Evolutionary conservation across 2,329 filamentous ascomycete species (phyloP).

Genomic region (Neoarthrinium moseri): DNA sequence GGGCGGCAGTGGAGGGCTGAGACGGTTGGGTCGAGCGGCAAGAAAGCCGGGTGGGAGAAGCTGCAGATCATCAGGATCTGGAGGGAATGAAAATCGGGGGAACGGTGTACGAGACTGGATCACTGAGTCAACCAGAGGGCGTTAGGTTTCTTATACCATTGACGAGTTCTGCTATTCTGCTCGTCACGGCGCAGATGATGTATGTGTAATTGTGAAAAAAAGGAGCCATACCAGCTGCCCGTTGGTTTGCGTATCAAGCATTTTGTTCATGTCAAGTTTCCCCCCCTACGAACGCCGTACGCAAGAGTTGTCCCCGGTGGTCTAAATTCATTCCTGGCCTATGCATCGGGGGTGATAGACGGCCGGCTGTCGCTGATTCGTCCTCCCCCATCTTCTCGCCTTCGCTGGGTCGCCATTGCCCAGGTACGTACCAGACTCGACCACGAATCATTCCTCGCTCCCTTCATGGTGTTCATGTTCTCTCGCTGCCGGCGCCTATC

Average conservation of each 20-base stretch:
- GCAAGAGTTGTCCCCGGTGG: slow-evolving; percentile 15
- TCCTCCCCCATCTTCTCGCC: not conserved
- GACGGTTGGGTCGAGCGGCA: slow-evolving; percentile 79
- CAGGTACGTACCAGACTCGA: not conserved
- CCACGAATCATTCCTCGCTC: not conserved
- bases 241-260: slow-evolving; percentile 8
- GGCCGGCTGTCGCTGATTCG: not conserved
- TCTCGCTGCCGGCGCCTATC: slow-evolving; percentile 48
- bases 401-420: not conserved
- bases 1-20: slow-evolving; percentile 66
- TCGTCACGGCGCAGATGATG: not conserved
- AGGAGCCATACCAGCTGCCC: slow-evolving; percentile 24
- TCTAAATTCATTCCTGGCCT: not conserved
- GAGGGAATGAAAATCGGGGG: no score
- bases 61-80: slow-evolving; percentile 86
- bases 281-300: slow-evolving; percentile 25
- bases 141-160: slow-evolving; percentile 9
- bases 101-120: no score
- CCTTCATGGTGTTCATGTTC: slow-evolving; percentile 22
- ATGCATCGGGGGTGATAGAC: not conserved
- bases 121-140: not conserved
- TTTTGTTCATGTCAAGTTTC: slow-evolving; percentile 15
- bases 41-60: slow-evolving; percentile 91
- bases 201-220: slow-evolving; percentile 11
- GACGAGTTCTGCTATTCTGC: not conserved